Conservation (phyloP, 805 yeast species). For the Maudiozyma turicensis region DNA sequence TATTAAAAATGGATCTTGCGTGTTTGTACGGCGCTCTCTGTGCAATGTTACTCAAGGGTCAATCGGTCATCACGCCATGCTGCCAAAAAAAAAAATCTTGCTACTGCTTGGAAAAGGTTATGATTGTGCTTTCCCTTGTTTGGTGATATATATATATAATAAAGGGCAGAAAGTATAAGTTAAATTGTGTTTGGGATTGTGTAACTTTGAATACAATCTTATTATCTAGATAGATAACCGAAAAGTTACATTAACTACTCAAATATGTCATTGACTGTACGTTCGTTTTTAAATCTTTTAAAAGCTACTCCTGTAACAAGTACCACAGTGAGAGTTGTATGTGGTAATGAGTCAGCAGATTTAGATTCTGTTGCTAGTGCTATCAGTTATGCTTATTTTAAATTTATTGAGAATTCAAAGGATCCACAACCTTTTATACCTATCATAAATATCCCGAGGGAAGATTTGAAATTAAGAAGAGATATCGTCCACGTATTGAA, state of each 20-base stretch:
- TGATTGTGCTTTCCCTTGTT: background rate
- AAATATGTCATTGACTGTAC: slow-evolving; percentile 3
- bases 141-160: background rate
- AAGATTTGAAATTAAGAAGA: slow-evolving; percentile 58
- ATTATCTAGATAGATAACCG: background rate
- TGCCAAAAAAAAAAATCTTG: no score
- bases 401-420: slow-evolving; percentile 18
- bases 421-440: slow-evolving; percentile 44
- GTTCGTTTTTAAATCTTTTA: slow-evolving; percentile 2
- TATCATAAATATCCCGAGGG: slow-evolving; percentile 57
- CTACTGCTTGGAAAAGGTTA: no score
- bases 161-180: background rate
- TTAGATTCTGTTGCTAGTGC: slow-evolving; percentile 82
- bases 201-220: no score
- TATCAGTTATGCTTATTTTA: slow-evolving; percentile 56
- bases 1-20: no score
- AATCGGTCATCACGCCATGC: no score
- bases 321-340: slow-evolving; percentile 11
- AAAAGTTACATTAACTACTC: no score
- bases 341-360: slow-evolving; percentile 82
- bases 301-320: background rate
- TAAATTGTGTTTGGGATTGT: background rate
- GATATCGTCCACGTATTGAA: slow-evolving; percentile 55
- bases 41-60: no score
- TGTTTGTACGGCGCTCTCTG: no score